Percentiles rank a stretch among this genome's conserved stretches.
These are phyloP conservation scores for Mariannaea elegans DNA, from an alignment of 2,329 filamentous ascomycete species.

Conservation along the genomic window DNA sequence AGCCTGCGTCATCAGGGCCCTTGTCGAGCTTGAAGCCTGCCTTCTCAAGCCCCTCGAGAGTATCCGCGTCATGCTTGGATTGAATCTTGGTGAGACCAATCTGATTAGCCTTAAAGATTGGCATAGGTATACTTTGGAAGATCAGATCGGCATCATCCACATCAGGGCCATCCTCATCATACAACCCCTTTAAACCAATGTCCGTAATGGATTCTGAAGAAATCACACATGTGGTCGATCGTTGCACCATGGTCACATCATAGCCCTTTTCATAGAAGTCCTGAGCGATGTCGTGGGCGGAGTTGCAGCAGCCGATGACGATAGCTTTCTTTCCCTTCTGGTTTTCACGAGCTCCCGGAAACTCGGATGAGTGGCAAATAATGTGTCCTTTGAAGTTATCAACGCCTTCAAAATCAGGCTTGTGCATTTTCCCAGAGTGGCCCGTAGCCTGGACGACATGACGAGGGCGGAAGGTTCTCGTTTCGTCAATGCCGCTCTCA, in stretches of 20 bases:
- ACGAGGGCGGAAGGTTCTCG: constrained; percentile 5
- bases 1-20: constrained; percentile 64
- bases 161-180: constrained; percentile 11
- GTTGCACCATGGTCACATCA: constrained; percentile 74
- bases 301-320: constrained; percentile 75
- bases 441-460: constrained; percentile 20
- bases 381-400: constrained; percentile 15
- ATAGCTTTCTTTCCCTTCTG: constrained; percentile 66
- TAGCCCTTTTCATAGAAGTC: constrained; percentile 74
- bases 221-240: constrained; percentile 71
- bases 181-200: constrained; percentile 42
- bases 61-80: constrained; percentile 47
- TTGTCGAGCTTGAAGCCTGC: constrained; percentile 69
- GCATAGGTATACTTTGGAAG: constrained; percentile 13
- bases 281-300: constrained; percentile 74
- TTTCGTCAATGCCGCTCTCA: constrained; percentile 9
- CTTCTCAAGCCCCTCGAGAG: constrained; percentile 55
- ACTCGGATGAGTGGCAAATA: constrained; percentile 15
- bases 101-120: constrained; percentile 18
- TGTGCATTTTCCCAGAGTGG: constrained; percentile 19
- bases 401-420: constrained; percentile 9
- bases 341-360: constrained; percentile 10
- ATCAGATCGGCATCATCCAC: constrained; percentile 16
- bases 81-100: constrained; percentile 49
- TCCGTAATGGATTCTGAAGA: constrained; percentile 62